Base-by-base conservation (phyloP, 768 basidiomycete species). In the Pleurotus platypus region DNA sequence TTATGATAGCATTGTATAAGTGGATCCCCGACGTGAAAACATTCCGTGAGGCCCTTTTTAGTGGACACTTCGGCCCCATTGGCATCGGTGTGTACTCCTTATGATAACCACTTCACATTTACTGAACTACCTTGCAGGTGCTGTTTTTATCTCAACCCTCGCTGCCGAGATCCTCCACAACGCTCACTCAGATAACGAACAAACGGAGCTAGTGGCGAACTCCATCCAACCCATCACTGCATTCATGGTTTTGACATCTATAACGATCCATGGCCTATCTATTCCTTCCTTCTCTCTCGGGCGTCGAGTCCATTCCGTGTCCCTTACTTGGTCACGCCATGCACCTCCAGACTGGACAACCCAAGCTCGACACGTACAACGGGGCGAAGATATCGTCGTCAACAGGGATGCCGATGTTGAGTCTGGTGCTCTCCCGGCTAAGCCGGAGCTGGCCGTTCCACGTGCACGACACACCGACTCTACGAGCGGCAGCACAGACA, bases 1-100 rank as follows among this genome's bases (percentile, higher is more conserved):
- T 87, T 59, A 90, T 98, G 70, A 75, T 97, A 22, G 84, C 83
- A 0, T 69, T 95, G 40, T 97, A 96, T 74, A 86, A 76, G 65
- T 98, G 89, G 83, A 96, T 98, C 58, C 97, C 97, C 0, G 96
- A 99, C 66, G 83, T 98, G 63, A 97, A 96, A 76, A 98, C 90
- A 0, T 83, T 94, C 59, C 80, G 92, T 46, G 97, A 99, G 71
- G 96, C 97, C 0, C 61, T 95, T 3, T 99, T 99, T 71, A 89
- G 84, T 40, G 97, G 97, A 0, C 95, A 98, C 73, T 99, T 98
- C 68, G 96, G 94, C 11, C 90, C 92, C 18, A 91, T 91, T 60
- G 88, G 89, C 27, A 81, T 92, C 50, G 89, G 88, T 80, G 20
- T 20, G 20, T 20, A 20, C 20, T 20, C 20, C 20, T 20, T 20